phyloP scores from a whole-genome alignment of 495 filamentous ascomycete species.

The Talaromyces ruber region DNA sequence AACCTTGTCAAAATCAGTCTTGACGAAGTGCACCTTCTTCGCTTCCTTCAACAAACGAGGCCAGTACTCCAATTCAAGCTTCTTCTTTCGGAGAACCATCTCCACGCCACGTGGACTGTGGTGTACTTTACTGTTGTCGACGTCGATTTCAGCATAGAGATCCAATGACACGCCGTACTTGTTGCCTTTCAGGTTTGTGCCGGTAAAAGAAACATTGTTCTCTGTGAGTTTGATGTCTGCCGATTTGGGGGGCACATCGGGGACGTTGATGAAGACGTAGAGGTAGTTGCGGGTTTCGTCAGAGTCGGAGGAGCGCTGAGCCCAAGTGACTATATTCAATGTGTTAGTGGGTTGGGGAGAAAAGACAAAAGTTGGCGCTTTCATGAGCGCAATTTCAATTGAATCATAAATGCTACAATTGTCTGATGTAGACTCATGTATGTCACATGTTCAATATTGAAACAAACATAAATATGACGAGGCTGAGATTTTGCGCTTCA shows the following conservation, averaged over 20 bases:
- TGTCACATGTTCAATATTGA: not conserved
- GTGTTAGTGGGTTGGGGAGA: not conserved
- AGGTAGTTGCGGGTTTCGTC: constrained; percentile 85
- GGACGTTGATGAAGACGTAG: constrained; percentile 79
- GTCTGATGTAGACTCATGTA: not conserved
- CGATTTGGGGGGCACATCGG: constrained; percentile 63
- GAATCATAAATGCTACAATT: not conserved
- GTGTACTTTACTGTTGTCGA: constrained; percentile 67
- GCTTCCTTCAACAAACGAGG: constrained; percentile 82
- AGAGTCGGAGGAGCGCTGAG: constrained; percentile 78
- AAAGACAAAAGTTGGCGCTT: not conserved
- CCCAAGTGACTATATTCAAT: constrained; percentile 72
- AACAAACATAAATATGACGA: not conserved
- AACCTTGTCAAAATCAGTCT: constrained; percentile 98
- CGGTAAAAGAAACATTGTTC: constrained; percentile 69
- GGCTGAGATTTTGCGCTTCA: constrained; percentile 1
- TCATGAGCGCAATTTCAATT: not conserved
- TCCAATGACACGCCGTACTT: constrained; percentile 81
- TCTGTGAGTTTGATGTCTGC: constrained; percentile 75
- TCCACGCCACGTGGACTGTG: constrained; percentile 79
- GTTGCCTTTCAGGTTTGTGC: constrained; percentile 70
- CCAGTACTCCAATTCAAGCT: constrained; percentile 85
- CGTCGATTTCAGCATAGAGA: constrained; percentile 88
- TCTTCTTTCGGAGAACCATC: constrained; percentile 93
- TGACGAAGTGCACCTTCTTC: constrained; percentile 90